Base-by-base conservation (phyloP, 805 yeast species). In the Isabelozyma heimii region DNA sequence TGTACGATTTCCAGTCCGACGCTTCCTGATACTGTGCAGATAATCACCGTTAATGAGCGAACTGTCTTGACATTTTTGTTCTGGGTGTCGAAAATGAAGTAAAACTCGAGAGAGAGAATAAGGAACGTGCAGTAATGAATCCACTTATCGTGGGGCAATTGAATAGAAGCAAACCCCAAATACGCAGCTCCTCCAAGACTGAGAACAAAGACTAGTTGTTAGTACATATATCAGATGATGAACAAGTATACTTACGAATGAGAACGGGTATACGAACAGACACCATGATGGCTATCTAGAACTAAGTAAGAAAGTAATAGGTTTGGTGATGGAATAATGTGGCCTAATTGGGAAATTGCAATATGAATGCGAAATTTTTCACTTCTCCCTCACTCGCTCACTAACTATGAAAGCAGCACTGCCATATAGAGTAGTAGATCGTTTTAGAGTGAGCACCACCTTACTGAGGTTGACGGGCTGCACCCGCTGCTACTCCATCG, bases 1-100 rank as follows among this genome's bases (percentile, higher is more conserved):
- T 83, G 88, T 1, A 73, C 47, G 43, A 75, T 64, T 56, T 83
- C 88, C 63, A 83, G 83, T 2, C 69, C 66, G 3, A 81, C 58
- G 12, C 79, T 66, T 0, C 76, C 84, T 2, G 67, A 69, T 1
- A 76, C n/a, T 0, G 81, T 75, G 57, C 86, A 81, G 3, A 71
- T 54, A 0, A 67, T 13, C 8, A 78, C 51, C 0, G 81, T 71
- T 37, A 77, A 27, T 24, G 53, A 64, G 17, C 76, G 52, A 15
- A 70, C 47, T 9, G 58, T 53, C 49, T 65, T 62, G 20, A 67
- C 49, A 2, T 72, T 59, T 35, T 60, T 61, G 45, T 55, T 51
- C 16, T 61, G 60, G 7, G 72, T 59, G 37, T 79, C 77, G 43
- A 77, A 59, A 2, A 76, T 53, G 60, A 73, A 75, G 51, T 75